These are phyloP conservation scores for Aspergillus aculeatinus DNA, from an alignment of 2,329 filamentous ascomycete genomes.

Conservation along the genomic window DNA sequence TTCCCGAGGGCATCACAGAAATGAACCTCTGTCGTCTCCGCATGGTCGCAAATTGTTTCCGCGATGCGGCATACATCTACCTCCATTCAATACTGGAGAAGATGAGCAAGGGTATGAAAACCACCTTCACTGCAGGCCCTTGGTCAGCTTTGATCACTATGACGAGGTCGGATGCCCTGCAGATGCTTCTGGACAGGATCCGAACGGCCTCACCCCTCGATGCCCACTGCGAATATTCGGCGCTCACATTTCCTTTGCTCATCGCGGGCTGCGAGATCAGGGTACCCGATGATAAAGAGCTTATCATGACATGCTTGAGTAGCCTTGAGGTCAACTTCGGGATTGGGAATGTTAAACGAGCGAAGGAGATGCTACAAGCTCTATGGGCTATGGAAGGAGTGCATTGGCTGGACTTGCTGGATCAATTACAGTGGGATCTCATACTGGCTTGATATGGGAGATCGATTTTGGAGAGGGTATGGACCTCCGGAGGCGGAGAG, in stretches of 20 bases:
- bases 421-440: conserved; percentile 34
- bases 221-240: conserved; percentile 38
- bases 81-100: conserved; percentile 37
- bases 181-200: conserved; percentile 28
- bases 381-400: conserved; percentile 25
- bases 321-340: conserved; percentile 36
- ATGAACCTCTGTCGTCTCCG: conserved; percentile 31
- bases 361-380: conserved; percentile 30
- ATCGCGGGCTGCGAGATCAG: conserved; percentile 37
- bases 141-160: conserved; percentile 24
- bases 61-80: conserved; percentile 38
- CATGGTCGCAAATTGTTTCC: conserved; percentile 39
- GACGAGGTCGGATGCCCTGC: conserved; percentile 30
- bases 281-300: conserved; percentile 19
- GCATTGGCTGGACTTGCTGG: conserved; percentile 36
- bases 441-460: conserved; percentile 28
- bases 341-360: conserved; percentile 36
- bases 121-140: background rate
- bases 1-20: conserved; percentile 31
- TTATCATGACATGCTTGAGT: conserved; percentile 28
- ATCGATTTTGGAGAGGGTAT: background rate
- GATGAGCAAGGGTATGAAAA: conserved; percentile 18
- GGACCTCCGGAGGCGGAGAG: background rate
- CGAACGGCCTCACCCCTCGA: conserved; percentile 27
- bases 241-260: conserved; percentile 40